These are phyloP conservation scores for Colletotrichum brevisporum DNA, from an alignment of 2,329 filamentous ascomycete species.

Conservation along the genomic window DNA sequence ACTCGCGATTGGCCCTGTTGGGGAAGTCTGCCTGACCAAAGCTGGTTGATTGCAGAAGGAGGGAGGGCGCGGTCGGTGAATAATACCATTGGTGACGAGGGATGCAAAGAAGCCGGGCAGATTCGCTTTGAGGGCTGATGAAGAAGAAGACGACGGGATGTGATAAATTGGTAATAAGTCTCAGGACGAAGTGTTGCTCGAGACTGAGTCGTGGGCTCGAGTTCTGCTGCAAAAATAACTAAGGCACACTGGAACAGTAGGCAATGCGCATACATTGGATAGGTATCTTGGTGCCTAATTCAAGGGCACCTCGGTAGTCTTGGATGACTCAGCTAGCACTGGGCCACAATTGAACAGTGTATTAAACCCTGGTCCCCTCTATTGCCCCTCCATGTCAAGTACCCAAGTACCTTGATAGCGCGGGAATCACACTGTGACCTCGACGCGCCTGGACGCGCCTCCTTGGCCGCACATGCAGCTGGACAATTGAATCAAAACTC, in stretches of 20 bases:
- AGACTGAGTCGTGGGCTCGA: too few relatives aligned
- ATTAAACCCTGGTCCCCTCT: too few relatives aligned
- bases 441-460: slow-evolving; percentile 29
- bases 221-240: too few relatives aligned
- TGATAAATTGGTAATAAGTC: too few relatives aligned
- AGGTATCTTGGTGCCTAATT: too few relatives aligned
- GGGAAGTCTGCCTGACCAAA: slow-evolving; percentile 2
- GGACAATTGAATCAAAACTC: slow-evolving; percentile 24
- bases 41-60: not conserved
- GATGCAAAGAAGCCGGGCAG: not conserved
- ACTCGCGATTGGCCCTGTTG: slow-evolving; percentile 7
- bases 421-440: slow-evolving; percentile 15
- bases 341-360: too few relatives aligned
- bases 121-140: not conserved
- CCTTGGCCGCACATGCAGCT: slow-evolving; percentile 11
- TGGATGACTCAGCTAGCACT: too few relatives aligned
- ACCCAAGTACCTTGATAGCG: slow-evolving; percentile 3
- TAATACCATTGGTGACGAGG: not conserved
- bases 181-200: too few relatives aligned
- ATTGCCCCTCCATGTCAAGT: slow-evolving; percentile 5
- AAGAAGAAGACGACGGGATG: not conserved
- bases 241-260: too few relatives aligned
- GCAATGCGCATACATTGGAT: too few relatives aligned
- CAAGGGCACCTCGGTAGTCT: too few relatives aligned
- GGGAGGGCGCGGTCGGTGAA: not conserved